Base-by-base conservation (phyloP, 208 protist species). In the Angomonas ambiguus region DNA sequence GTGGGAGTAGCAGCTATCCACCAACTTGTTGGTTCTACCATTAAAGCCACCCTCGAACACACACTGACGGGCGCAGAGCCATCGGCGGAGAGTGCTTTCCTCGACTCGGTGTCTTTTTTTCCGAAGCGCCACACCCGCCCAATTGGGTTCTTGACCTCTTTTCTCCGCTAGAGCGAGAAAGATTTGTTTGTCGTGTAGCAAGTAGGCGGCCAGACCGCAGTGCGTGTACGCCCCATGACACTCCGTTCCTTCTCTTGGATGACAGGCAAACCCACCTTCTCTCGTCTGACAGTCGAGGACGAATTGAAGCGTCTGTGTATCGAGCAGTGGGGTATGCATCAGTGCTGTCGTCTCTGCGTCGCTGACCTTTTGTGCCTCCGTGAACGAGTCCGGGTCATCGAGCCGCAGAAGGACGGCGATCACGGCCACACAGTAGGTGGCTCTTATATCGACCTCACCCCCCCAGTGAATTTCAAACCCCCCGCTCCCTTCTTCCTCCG, bases 1-100 rank as follows among this genome's bases (percentile, higher is more conserved):
- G 60, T 97, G 97, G 4, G 90, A 95, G 79, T 99, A 99, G 76
- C 98, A 99, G 8, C 93, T 92, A 76, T 99, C 98, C 2, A 97
- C 88, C n/a, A 98, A 79, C 79, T 99, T 99, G 77, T 98, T 98
- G 6, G 94, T 98, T 20, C 98, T 75, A 5, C 98, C 98, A 62
- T 92, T 88, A 59, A 98, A 98, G 4, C 97, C 97, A 53, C 94
- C 94, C 60, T 95, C 86, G 32, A 77, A 88, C 28, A 56, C 66
- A 24, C 83, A 65, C 72, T 98, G 95, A 24, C 92, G 86, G 11
- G 70, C 67, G 1, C 77, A 63, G 13, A 96, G 65, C 94, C 93
- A 98, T 2, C 86, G 76, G 0, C 81, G 80, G 45, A 94, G 72
- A 10, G 57, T 13, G 0, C 71, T 18, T 28, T 79, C 69, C 20